Conservation (phyloP, 2,329 filamentous ascomycete species). For the Venturia carpophila region DNA sequence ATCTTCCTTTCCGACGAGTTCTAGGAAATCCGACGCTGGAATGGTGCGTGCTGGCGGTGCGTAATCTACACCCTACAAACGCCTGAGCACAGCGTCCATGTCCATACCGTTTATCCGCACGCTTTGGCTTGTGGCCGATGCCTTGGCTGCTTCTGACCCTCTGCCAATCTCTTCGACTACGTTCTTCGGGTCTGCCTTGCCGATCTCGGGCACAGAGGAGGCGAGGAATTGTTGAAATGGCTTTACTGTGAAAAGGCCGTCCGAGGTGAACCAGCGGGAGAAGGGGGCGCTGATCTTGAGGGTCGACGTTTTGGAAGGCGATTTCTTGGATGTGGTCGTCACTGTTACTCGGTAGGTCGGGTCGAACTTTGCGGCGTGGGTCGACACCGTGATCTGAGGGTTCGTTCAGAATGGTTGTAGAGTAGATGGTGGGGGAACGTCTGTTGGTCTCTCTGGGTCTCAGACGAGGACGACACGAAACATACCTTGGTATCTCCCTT, state of each 20-base stretch:
- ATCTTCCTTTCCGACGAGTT: background rate
- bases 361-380: slow-evolving; percentile 57
- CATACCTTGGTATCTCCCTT: slow-evolving; percentile 57
- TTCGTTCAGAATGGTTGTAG: background rate
- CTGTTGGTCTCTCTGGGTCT: background rate
- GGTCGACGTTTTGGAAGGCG: slow-evolving; percentile 24
- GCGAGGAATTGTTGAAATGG: slow-evolving; percentile 76
- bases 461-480: background rate
- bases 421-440: slow-evolving; percentile 10
- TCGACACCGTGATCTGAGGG: slow-evolving; percentile 61
- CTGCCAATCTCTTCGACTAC: slow-evolving; percentile 30
- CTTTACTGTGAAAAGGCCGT: slow-evolving; percentile 65
- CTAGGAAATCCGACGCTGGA: background rate
- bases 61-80: slow-evolving; percentile 27
- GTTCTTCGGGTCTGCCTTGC: slow-evolving; percentile 53
- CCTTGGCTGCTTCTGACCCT: slow-evolving; percentile 3
- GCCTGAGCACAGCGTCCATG: slow-evolving; percentile 25
- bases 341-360: slow-evolving; percentile 74
- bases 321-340: slow-evolving; percentile 37
- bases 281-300: slow-evolving; percentile 58
- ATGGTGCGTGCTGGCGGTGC: background rate
- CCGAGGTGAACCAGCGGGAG: slow-evolving; percentile 61
- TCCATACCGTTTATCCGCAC: slow-evolving; percentile 3
- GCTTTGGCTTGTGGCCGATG: background rate
- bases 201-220: slow-evolving; percentile 57